Conservation (phyloP, 495 filamentous ascomycete genomes). For the Tuber aestivum region DNA sequence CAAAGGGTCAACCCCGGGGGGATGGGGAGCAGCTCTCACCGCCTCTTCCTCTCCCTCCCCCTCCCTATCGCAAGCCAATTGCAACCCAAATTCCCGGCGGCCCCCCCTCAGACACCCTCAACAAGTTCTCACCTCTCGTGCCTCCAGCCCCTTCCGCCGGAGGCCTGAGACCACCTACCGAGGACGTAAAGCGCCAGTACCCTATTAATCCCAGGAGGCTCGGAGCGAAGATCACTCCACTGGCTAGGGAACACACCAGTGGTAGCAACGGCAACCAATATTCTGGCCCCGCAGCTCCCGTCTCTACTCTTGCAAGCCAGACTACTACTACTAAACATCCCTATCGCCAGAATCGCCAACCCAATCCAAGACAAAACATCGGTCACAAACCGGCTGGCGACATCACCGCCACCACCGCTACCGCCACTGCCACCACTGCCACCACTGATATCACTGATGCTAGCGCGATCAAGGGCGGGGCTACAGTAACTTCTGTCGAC, state of each 20-base stretch:
- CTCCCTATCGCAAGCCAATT: no score
- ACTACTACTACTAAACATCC: not conserved
- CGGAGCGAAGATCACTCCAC: not conserved
- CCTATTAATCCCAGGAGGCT: not conserved
- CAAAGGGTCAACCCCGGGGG: not conserved
- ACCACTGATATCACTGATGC: not conserved
- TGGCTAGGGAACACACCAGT: not conserved
- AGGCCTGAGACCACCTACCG: not conserved
- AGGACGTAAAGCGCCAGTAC: not conserved
- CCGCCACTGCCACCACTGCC: not conserved
- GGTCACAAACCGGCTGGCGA: not conserved
- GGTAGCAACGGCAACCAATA: not conserved
- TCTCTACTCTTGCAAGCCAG: not conserved
- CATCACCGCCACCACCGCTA: not conserved
- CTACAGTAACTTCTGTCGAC: not conserved
- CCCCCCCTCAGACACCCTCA: not conserved
- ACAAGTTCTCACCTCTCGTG: not conserved
- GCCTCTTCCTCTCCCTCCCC: no score
- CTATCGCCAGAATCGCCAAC: not conserved
- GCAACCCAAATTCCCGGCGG: no score
- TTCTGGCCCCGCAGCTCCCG: not conserved
- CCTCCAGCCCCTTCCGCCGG: not conserved
- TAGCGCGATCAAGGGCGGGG: not conserved
- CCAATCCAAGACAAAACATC: not conserved
- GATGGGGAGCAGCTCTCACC: no score